Conservation (phyloP, 345 rosid species). For the Eucalyptus tenuipes region DNA sequence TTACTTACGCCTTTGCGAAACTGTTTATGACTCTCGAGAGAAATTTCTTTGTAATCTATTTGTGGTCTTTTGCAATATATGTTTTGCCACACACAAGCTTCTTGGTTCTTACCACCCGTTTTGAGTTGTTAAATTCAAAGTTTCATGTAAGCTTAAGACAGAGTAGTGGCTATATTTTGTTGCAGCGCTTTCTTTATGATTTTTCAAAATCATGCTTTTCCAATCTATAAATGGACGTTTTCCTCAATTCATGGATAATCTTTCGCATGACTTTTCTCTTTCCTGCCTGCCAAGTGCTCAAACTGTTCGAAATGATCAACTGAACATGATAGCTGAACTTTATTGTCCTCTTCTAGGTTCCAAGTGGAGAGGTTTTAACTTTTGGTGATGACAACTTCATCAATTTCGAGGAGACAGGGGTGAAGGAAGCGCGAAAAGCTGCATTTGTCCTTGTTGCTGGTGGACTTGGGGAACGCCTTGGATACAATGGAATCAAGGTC, state of each 20-base stretch:
- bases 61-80: background rate
- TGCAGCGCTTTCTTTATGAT: background rate
- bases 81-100: background rate
- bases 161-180: background rate
- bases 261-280: background rate
- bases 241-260: background rate
- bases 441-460: slow-evolving; percentile 98
- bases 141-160: background rate
- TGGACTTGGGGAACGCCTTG: slow-evolving; percentile 98
- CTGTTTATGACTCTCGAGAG: background rate
- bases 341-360: slow-evolving; percentile 37
- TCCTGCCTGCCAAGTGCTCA: background rate
- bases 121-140: background rate
- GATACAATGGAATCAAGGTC: slow-evolving; percentile 98
- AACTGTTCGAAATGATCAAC: background rate
- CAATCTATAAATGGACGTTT: background rate
- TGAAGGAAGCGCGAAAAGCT: slow-evolving; percentile 69
- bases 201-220: background rate
- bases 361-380: slow-evolving; percentile 68
- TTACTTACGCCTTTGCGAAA: background rate
- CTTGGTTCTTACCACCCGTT: background rate
- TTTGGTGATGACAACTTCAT: slow-evolving; percentile 60
- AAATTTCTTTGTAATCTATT: background rate
- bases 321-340: background rate
- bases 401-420: slow-evolving; percentile 63